Base-by-base conservation (phyloP, 176 grass and related monocot genomes). In the Musa itinerans region DNA sequence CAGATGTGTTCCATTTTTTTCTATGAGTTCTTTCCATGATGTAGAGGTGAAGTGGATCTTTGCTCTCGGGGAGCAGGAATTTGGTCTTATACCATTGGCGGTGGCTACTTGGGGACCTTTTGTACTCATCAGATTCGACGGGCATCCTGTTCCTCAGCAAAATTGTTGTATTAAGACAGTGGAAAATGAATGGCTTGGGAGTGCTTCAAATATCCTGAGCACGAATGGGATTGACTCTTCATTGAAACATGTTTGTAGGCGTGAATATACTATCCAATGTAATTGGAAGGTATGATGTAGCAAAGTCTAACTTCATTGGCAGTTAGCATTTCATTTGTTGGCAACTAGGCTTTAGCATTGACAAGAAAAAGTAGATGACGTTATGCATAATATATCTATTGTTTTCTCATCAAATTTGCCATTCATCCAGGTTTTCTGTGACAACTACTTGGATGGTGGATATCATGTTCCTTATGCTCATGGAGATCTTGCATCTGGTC, bases 391-490 rank as follows among this genome's bases (percentile, higher is more conserved):
- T 27, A 3, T 10, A 27, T 74, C 3, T 7, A 56, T 19, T 68
- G 21, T 26, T 34, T 34, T 68, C 24, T 56, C 53, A 56, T 74
- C 72, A 34, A 17, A 10, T 74, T 74, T 80, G 5, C 54, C 68
- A 68, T 14, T 64, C 26, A 77, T 86, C 74, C 64, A 98, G 94
- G 90, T 93, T 2, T 98, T 93, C 65, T 98, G 94, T 63, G 94
- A 98, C 70, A 98, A 98, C 78, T 98, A 93, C 86, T 64, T 98
- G 65, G 94, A 98, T 89, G 94, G 94, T 67, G 94, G 90, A 52
- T 98, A 98, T 89, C 94, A 98, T 78, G 90, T 98, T 76, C 94
- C 94, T 74, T 93, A 93, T 79, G 94, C 90, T 65, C 94, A 98
- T 81, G 88, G 88, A 58, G 80, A 63, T 70, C 88, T 98, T 87